Evolutionary conservation across 2,329 filamentous ascomycete species (phyloP).

Genomic region (Tolypocladium tundrense): DNA sequence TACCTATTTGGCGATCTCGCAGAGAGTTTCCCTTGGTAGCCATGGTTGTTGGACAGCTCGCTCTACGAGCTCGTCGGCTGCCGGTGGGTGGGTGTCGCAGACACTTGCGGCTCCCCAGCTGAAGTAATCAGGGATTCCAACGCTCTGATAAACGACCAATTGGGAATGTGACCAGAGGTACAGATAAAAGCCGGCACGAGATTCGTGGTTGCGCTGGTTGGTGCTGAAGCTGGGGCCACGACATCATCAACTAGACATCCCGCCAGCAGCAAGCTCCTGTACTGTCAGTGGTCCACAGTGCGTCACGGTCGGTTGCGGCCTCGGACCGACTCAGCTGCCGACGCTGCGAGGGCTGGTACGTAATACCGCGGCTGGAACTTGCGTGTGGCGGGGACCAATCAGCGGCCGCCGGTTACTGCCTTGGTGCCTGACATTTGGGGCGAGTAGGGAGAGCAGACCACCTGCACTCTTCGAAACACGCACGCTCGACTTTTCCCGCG

Average conservation of each 20-base stretch:
- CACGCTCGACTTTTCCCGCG: constrained; percentile 20
- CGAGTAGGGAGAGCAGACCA: constrained; percentile 5
- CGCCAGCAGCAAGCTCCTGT: constrained; percentile 1
- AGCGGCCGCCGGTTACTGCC: neutral
- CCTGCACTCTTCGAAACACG: constrained; percentile 13
- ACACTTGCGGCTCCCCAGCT: constrained; percentile 1
- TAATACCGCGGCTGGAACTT: neutral
- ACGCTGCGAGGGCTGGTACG: neutral
- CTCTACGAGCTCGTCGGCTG: neutral
- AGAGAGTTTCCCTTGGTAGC: constrained; percentile 34
- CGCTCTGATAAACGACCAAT: neutral
- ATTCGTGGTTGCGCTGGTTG: neutral
- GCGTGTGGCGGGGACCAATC: neutral
- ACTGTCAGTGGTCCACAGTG: constrained; percentile 3
- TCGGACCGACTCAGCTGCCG: constrained; percentile 11
- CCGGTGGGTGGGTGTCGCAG: neutral
- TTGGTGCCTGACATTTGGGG: constrained; percentile 24
- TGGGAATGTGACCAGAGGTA: neutral
- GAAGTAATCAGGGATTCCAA: neutral
- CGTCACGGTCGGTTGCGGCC: constrained; percentile 3
- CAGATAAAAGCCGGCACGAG: neutral
- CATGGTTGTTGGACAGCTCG: constrained; percentile 22
- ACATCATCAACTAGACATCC: constrained; percentile 5
- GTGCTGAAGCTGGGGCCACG: constrained; percentile 9
- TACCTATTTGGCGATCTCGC: constrained; percentile 42